Percentiles rank a stretch among this genome's conserved stretches.
Conservation (phyloP, 2,329 filamentous ascomycete genomes). For the Ampelomyces quisqualis region DNA sequence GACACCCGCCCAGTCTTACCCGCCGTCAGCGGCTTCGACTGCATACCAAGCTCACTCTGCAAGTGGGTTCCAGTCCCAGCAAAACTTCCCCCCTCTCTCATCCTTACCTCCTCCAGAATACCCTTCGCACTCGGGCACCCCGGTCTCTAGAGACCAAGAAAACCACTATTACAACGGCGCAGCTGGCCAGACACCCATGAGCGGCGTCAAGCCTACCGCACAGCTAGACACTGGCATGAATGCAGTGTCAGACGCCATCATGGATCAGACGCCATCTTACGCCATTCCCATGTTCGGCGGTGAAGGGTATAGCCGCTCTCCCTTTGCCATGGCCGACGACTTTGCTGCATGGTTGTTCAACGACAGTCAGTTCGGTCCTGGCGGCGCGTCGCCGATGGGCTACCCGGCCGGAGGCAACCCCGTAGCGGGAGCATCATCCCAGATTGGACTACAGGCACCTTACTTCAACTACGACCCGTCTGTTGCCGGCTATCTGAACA, state of each 20-base stretch:
- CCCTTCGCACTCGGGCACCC: slow-evolving; percentile 34
- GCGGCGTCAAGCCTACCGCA: slow-evolving; percentile 42
- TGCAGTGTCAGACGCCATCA: slow-evolving; percentile 41
- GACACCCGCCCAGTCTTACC: slow-evolving; percentile 52
- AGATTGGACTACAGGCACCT: slow-evolving; percentile 50
- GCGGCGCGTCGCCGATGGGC: slow-evolving; percentile 42
- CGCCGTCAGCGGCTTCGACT: slow-evolving; percentile 49
- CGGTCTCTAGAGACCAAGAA: slow-evolving; percentile 40
- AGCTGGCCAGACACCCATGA: slow-evolving; percentile 40
- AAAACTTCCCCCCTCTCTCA: slow-evolving; percentile 63
- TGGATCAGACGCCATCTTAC: slow-evolving; percentile 54
- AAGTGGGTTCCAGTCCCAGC: slow-evolving; percentile 58
- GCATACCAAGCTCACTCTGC: slow-evolving; percentile 35
- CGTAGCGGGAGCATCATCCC: slow-evolving; percentile 43
- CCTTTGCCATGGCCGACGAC: slow-evolving; percentile 84
- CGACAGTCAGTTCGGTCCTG: slow-evolving; percentile 55
- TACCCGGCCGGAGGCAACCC: slow-evolving; percentile 37
- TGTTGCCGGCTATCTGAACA: slow-evolving; percentile 51
- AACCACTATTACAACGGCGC: slow-evolving; percentile 42
- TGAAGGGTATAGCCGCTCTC: slow-evolving; percentile 80
- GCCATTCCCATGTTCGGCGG: slow-evolving; percentile 85
- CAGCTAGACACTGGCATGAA: slow-evolving; percentile 39
- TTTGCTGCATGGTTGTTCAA: slow-evolving; percentile 85
- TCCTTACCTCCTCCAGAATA: slow-evolving; percentile 62
- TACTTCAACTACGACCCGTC: slow-evolving; percentile 54